Evolutionary conservation across 257 asterid genomes (phyloP), one percentile per base, ranked within the genome.

Genomic region (Scutellaria galericulata): DNA sequence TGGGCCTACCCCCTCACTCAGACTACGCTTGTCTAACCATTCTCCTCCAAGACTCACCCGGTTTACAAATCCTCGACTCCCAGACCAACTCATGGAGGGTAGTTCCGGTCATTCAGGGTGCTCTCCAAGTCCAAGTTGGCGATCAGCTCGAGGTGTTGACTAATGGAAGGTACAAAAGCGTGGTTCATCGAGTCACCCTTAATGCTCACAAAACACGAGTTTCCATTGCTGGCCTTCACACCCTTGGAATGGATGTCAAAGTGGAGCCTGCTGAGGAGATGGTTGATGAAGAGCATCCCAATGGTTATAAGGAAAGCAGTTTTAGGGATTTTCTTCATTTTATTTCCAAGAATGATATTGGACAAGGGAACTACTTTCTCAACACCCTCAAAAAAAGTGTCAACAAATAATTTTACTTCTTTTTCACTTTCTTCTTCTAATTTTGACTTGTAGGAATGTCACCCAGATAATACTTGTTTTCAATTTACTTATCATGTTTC

Each of bases 1-100:
- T 84, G 3, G 89, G 95, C 46, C 69, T 88, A 9, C 87, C 92
- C 0, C 85, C 86, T 2, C 90, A 84, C 40, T 78, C 88, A n/a
- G 81, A 85, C 74, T 84, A 84, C 57, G 55, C 77, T 4, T 83
- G 83, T 84, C 5, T 88, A 3, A 79, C 92, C 0, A 61, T 83
- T 1, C 47, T 81, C 68, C 83, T 76, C 45, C 84, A 81, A 12
- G 86, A 71, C 74, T 76, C 80, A 0, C 24, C 66, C 0, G 88
- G 90, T 6, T 75, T 84, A 0, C 67, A 86, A 61, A 73, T 83
- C n/a, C 64, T 72, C 20, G 80, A 79, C 20, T 5, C 58, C 0
- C 10, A 6, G 18, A 70, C 65, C 7, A 46, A 61, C 0, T 41
- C 70, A 0, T 88, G 88, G 87, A 79, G 24, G 27, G 22, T 13